Conservation (phyloP, 192 early-diverging fungal species). For the Haplosporangium gracile region DNA sequence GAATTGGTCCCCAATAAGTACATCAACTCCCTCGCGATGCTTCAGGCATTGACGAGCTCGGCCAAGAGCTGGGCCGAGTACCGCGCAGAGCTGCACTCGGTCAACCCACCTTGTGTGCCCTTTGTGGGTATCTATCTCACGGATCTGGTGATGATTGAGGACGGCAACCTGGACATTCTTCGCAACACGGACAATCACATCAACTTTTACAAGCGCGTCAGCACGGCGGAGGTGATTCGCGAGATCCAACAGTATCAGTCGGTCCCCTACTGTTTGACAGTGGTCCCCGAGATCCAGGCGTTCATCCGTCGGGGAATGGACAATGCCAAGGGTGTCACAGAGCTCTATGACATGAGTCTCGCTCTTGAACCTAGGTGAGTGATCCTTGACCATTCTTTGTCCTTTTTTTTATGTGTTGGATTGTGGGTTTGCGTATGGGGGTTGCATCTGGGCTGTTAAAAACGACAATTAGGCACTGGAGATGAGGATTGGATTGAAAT, state of each 20-base stretch:
- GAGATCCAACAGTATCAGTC: slow-evolving; percentile 95
- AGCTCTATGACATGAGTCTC: slow-evolving; percentile 84
- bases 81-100: slow-evolving; percentile 84
- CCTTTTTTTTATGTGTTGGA: neutral
- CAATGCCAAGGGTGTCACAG: slow-evolving; percentile 76
- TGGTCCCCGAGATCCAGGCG: slow-evolving; percentile 89
- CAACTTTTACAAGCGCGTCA: slow-evolving; percentile 94
- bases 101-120: slow-evolving; percentile 88
- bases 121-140: slow-evolving; percentile 88
- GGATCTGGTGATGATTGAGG: slow-evolving; percentile 95
- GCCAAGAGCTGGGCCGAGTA: slow-evolving; percentile 89
- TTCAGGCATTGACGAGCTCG: slow-evolving; percentile 85
- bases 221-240: slow-evolving; percentile 91
- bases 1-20: slow-evolving; percentile 74
- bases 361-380: slow-evolving; percentile 85
- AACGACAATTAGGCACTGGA: neutral
- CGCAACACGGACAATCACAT: slow-evolving; percentile 76
- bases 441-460: neutral
- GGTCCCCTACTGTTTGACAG: slow-evolving; percentile 81
- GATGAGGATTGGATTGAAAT: neutral
- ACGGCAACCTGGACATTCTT: slow-evolving; percentile 88
- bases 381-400: neutral
- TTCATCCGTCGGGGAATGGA: slow-evolving; percentile 80
- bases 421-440: neutral
- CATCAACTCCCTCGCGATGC: slow-evolving; percentile 68